Base-by-base conservation (phyloP, 1,139 yeast species). In the Nadsonia commutata region DNA sequence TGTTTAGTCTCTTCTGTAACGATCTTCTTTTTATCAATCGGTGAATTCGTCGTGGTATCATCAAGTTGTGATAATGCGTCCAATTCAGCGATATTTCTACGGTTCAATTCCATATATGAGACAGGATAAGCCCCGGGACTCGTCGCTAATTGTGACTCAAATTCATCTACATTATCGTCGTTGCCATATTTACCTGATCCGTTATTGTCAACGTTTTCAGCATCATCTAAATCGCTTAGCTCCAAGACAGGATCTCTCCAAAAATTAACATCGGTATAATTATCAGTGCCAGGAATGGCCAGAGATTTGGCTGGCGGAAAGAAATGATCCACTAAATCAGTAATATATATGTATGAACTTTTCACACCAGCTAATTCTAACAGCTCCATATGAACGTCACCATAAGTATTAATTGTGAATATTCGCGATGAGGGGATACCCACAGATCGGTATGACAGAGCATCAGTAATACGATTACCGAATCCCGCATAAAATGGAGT, bases 401-500 rank as follows among this genome's bases (percentile, higher is more conserved):
- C 96, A 50, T 84, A 85, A 0, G 97, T 90, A 55, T 93, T 90
- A 52, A 93, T 93, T 3, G 99, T 93, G 59, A 93, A 93, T 40
- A 93, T 88, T 49, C 95, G 71, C 38, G 95, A 93, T 27, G 94
- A 79, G 2, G 98, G 98, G 7, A 93, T 84, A 11, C 93, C 86
- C 3, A 90, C 98, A 11, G 90, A 81, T 53, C 98, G 70, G 60
- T 93, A 93, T 46, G 96, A 84, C 45, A 93, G 72, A 4, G 98
- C 98, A 65, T 93, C 99, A 0, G 99, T 93, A 48, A 93, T 90
- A 52, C 95, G 70, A 58, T 93, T 93, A 19, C 99, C 99, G 60
- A 93, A 93, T 0, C 98, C 99, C 4, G 98, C 98, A 61, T 84
- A 88, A 56, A 93, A 93, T 3, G 97, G 96, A 1, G 88, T 80